These are phyloP conservation scores for Aspergillus puulaauensis DNA, from an alignment of 2,329 filamentous ascomycete species.

Conservation along the genomic window DNA sequence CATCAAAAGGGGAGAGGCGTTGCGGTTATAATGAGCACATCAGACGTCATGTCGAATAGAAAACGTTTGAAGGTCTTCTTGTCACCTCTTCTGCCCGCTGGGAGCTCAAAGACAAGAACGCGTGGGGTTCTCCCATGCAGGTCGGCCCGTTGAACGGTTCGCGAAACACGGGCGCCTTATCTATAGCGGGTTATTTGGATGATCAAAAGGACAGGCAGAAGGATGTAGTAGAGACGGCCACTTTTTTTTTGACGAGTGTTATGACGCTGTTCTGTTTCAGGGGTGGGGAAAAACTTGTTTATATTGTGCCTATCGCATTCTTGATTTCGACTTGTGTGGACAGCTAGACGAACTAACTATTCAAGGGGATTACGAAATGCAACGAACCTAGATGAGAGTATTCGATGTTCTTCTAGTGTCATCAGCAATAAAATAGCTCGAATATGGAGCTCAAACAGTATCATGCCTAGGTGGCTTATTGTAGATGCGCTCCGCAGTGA, in stretches of 20 bases:
- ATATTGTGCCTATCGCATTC: slow-evolving; percentile 21
- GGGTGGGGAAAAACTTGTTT: slow-evolving; percentile 26
- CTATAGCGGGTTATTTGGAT: slow-evolving; percentile 16
- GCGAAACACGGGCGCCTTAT: slow-evolving; percentile 8
- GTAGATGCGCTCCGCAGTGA: background rate
- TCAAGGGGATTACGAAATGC: slow-evolving; percentile 14
- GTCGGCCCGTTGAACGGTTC: slow-evolving; percentile 9
- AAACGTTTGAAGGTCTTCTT: slow-evolving; percentile 26
- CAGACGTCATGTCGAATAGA: slow-evolving; percentile 33
- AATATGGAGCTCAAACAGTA: background rate
- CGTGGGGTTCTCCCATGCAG: slow-evolving; percentile 7
- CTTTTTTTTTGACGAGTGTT: slow-evolving; percentile 30
- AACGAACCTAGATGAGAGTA: slow-evolving; percentile 13
- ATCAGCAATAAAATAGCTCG: background rate
- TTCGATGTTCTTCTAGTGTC: background rate
- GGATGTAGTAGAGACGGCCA: slow-evolving; percentile 28
- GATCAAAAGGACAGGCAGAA: slow-evolving; percentile 21
- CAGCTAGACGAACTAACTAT: slow-evolving; percentile 9
- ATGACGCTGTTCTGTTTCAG: slow-evolving; percentile 32
- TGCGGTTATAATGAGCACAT: slow-evolving; percentile 31
- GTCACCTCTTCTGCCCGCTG: slow-evolving; percentile 16
- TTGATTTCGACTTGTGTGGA: slow-evolving; percentile 14
- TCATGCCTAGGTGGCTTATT: too few species aligned
- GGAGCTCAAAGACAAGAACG: slow-evolving; percentile 6
- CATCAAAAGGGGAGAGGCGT: slow-evolving; percentile 18